Evolutionary conservation across 768 basidiomycete genomes (phyloP).

Genomic region (Lactarius pseudohatsudake): DNA sequence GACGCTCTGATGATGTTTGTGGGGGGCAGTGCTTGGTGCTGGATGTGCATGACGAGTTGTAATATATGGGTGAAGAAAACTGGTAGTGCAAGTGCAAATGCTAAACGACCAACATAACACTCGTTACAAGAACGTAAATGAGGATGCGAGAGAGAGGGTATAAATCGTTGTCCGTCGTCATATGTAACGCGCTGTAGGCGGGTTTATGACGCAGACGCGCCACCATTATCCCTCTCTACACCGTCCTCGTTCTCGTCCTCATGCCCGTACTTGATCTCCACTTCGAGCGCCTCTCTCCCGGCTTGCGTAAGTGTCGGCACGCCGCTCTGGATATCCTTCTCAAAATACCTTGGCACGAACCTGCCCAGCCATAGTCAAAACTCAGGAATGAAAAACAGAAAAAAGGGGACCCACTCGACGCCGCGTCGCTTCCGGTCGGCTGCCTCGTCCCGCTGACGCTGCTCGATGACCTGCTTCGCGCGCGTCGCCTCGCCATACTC

Average conservation of each 20-base stretch:
- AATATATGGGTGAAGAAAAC: not conserved
- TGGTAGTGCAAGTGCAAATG: not conserved
- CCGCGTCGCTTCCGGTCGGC: constrained; percentile 84
- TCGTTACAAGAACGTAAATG: constrained; percentile 2
- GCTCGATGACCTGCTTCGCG: constrained; percentile 90
- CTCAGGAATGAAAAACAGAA: not conserved
- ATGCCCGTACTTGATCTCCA: constrained; percentile 51
- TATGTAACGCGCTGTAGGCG: not conserved
- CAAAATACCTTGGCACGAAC: constrained; percentile 77
- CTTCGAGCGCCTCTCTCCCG: constrained; percentile 70
- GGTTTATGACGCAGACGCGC: constrained; percentile 4
- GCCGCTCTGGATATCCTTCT: constrained; percentile 64
- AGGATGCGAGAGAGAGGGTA: constrained; percentile 8
- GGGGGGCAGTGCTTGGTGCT: too few species aligned
- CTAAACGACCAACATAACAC: not conserved
- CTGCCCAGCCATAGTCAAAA: constrained; percentile 38
- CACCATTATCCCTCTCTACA: not conserved
- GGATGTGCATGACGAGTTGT: not conserved
- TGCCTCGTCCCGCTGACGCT: constrained; percentile 86
- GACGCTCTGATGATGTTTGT: not conserved
- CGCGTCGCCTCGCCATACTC: constrained; percentile 89
- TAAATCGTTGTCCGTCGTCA: not conserved
- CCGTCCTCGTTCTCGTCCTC: constrained; percentile 24
- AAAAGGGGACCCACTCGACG: constrained; percentile 56
- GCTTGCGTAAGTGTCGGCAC: constrained; percentile 64